A percentile compares a stretch with the other conserved stretches of the same genome.
Evolutionary conservation across 257 asterid genomes (phyloP).

Genomic region (Schizonepeta tenuifolia): DNA sequence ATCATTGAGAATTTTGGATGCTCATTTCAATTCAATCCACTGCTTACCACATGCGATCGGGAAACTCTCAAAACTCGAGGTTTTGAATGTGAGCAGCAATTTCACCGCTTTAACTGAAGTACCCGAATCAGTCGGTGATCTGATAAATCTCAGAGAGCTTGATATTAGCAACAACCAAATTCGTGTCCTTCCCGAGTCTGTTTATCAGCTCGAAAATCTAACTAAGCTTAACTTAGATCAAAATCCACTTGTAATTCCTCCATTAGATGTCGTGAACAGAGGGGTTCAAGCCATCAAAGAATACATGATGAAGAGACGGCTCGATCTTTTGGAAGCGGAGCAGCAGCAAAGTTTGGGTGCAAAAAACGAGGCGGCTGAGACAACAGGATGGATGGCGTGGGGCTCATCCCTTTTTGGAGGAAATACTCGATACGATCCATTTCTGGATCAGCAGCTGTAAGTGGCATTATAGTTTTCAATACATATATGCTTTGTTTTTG

Average conservation of each 20-base stretch:
- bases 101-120: constrained; percentile 58
- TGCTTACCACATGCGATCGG: constrained; percentile 60
- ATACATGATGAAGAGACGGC: constrained; percentile 57
- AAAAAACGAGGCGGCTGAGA: constrained; percentile 34
- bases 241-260: constrained; percentile 69
- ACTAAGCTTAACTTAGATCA: constrained; percentile 54
- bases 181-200: constrained; percentile 48
- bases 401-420: constrained; percentile 44
- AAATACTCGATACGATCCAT: constrained; percentile 38
- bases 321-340: constrained; percentile 43
- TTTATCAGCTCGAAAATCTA: constrained; percentile 46
- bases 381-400: constrained; percentile 50
- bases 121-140: constrained; percentile 58
- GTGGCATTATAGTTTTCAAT: neutral
- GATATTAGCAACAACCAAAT: constrained; percentile 77
- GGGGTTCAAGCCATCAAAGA: constrained; percentile 59
- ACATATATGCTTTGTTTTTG: neutral
- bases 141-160: constrained; percentile 58
- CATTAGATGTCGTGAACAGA: constrained; percentile 44
- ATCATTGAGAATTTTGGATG: constrained; percentile 52
- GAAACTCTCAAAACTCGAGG: constrained; percentile 51
- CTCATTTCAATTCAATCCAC: constrained; percentile 63
- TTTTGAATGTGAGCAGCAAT: constrained; percentile 62
- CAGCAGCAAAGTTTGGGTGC: constrained; percentile 32
- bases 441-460: constrained; percentile 49